Evolutionary conservation across 2,329 filamentous ascomycete species (phyloP).

Genomic region (Dactylellina parvicollis): DNA sequence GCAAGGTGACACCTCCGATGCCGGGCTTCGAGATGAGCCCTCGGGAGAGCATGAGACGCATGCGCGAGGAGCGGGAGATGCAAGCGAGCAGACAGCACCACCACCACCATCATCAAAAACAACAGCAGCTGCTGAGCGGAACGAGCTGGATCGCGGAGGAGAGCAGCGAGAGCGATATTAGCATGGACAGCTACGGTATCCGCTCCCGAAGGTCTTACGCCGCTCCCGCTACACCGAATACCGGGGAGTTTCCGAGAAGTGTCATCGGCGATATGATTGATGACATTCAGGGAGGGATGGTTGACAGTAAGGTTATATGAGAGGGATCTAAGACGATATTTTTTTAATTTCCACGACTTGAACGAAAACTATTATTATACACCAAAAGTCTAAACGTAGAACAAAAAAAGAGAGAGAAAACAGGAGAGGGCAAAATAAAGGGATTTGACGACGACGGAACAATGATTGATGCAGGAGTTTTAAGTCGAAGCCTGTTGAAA

Average conservation of each 20-base stretch:
- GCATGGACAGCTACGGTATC: conserved; percentile 11
- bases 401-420: not conserved
- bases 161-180: conserved; percentile 20
- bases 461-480: conserved; percentile 23
- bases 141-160: conserved; percentile 39
- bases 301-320: conserved; percentile 4
- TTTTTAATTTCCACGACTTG: not conserved
- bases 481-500: conserved; percentile 2
- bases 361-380: not conserved
- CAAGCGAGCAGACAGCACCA: conserved; percentile 22
- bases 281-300: conserved; percentile 22
- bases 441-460: not conserved
- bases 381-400: not conserved
- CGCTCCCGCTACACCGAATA: conserved; percentile 31
- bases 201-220: conserved; percentile 23
- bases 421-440: not conserved
- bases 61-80: conserved; percentile 36
- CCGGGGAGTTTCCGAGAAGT: conserved; percentile 33
- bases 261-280: conserved; percentile 40
- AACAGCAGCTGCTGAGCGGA: conserved; percentile 7
- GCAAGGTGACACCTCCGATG: conserved; percentile 50
- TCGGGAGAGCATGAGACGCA: conserved; percentile 45
- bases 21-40: conserved; percentile 48
- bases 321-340: not conserved
- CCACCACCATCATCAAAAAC: conserved; percentile 16